These are phyloP conservation scores for Cryphonectria japonica DNA, from an alignment of 2,329 filamentous ascomycete genomes.

Conservation along the genomic window DNA sequence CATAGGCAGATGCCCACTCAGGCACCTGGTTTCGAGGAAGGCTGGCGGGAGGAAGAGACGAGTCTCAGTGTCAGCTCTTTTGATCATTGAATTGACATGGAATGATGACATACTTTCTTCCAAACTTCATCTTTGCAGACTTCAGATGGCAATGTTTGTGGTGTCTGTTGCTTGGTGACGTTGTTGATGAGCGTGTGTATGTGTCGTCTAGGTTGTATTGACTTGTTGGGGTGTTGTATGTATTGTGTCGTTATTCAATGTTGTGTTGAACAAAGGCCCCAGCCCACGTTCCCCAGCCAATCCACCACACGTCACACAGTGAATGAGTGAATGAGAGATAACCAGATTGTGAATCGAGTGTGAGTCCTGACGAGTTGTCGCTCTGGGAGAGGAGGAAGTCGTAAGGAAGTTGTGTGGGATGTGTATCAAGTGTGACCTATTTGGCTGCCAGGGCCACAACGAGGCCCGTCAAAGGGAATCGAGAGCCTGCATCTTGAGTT, in stretches of 20 bases:
- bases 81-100: neutral
- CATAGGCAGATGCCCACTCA: conserved; percentile 83
- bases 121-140: conserved; percentile 41
- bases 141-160: neutral
- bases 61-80: neutral
- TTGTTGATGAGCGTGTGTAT: neutral
- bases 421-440: neutral
- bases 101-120: conserved; percentile 38
- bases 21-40: conserved; percentile 83
- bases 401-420: no score
- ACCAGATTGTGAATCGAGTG: neutral
- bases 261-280: neutral
- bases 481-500: conserved; percentile 29
- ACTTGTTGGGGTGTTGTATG: neutral
- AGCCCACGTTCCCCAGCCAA: neutral
- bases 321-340: neutral
- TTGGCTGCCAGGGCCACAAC: conserved; percentile 13
- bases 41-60: conserved; percentile 24
- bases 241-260: neutral
- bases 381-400: no score
- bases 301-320: neutral
- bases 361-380: neutral
- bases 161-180: neutral
- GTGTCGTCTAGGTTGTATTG: neutral
- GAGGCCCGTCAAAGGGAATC: conserved; percentile 20